A percentile compares a stretch with the other conserved stretches of the same genome.
Conservation (phyloP, 305 asterid genomes). For the Fraxinus floribunda region DNA sequence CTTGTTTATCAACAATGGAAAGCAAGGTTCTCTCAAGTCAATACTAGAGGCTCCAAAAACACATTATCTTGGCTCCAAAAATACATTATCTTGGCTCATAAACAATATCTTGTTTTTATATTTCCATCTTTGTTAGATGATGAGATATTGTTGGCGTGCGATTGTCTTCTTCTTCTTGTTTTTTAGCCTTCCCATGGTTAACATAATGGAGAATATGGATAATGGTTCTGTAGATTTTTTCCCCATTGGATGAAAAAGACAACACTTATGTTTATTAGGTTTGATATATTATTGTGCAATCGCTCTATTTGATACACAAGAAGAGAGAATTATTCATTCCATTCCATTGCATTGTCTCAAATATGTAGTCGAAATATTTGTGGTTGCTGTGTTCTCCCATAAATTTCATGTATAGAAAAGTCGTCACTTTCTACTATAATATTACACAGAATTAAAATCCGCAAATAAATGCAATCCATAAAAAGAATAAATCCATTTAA, state of each 20-base stretch:
- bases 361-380: not conserved
- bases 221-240: not conserved
- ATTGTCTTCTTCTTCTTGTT: not conserved
- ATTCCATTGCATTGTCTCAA: not conserved
- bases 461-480: slow-evolving; percentile 14
- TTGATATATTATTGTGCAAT: not conserved
- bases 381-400: not conserved
- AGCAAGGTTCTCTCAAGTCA: not conserved
- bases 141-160: not conserved
- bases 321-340: not conserved
- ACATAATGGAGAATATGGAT: not conserved
- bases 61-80: not conserved
- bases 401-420: not conserved
- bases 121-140: not conserved
- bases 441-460: slow-evolving; percentile 17
- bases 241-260: not conserved
- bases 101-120: not conserved
- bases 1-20: not conserved
- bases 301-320: not conserved
- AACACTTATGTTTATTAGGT: not conserved
- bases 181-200: not conserved
- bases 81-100: no score
- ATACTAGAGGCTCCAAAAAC: not conserved
- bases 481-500: slow-evolving; percentile 6
- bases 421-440: not conserved